phyloP scores from a whole-genome alignment of 306 rosid species.

The Nissolia schottii region DNA sequence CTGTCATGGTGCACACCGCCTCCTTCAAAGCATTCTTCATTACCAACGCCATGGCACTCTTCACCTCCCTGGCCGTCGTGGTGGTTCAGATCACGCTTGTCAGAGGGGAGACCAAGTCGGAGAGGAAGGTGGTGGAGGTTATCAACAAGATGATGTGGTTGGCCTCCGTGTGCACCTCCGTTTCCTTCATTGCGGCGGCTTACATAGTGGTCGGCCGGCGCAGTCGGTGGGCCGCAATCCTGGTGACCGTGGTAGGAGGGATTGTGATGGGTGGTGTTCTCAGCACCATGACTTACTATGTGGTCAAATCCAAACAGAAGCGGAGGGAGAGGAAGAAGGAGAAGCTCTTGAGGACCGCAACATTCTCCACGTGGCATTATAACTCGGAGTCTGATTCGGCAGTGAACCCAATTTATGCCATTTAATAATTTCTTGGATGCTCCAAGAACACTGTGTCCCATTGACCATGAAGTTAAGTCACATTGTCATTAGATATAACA shows the following conservation, averaged over 20 bases:
- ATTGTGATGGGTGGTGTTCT: constrained; percentile 58
- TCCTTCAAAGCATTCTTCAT: constrained; percentile 70
- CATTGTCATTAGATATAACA: no score
- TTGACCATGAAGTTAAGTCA: no score
- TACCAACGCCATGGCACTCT: constrained; percentile 68
- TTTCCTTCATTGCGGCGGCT: constrained; percentile 68
- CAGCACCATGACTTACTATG: constrained; percentile 76
- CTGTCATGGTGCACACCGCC: constrained; percentile 37
- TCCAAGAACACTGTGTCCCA: no score
- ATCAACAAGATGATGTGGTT: constrained; percentile 94
- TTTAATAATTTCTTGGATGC: constrained; percentile 35
- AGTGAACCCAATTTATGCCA: constrained; percentile 60
- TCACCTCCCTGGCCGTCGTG: constrained; percentile 77
- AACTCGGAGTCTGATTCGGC: constrained; percentile 69
- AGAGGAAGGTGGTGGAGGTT: constrained; percentile 70
- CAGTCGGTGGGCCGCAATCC: constrained; percentile 69
- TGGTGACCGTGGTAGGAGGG: constrained; percentile 59
- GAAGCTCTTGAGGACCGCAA: constrained; percentile 33
- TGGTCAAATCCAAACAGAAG: constrained; percentile 53
- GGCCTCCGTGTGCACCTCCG: constrained; percentile 69
- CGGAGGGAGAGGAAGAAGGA: constrained; percentile 57
- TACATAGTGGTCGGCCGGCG: constrained; percentile 73
- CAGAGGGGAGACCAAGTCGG: constrained; percentile 73
- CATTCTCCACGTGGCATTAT: constrained; percentile 7
- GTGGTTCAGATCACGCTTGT: constrained; percentile 85